Base-by-base conservation (phyloP, 2,329 filamentous ascomycete species). In the Mycosphaerella arachidis region DNA sequence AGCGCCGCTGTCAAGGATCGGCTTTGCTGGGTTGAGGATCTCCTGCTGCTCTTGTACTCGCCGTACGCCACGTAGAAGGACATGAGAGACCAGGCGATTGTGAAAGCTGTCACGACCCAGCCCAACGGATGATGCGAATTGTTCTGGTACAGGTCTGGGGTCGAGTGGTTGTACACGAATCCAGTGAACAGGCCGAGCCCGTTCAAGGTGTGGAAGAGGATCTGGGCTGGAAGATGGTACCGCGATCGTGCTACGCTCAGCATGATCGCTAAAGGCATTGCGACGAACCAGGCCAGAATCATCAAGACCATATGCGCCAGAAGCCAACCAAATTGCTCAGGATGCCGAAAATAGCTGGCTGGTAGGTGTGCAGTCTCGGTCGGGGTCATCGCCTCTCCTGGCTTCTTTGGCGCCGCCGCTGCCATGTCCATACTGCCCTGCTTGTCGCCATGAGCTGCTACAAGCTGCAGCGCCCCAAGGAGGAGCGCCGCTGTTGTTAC, bases 91-190 rank as follows among this genome's bases (percentile, higher is more conserved):
- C 96, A 93, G 0, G 82, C 85, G 55, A 81, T 81, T 10, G 89
- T 81, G 4, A 92, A 79, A 80, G 85, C 89, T 3, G 89, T 93
- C 31, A 88, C 82, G 46, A 90, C 80, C 93, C 93, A 97, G 57
- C 92, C 92, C 48, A 93, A 82, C 73, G 90, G 92, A 77, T 92
- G 87, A 74, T 97, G 92, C n/a, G 88, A 84, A 71, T 96, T 96
- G 71, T 89, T 87, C 33, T 86, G 86, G 72, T 96, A 97, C 24
- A 97, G 78, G 71, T 96, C 90, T 0, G 92, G 91, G 0, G 91
- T 96, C 64, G 84, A 86, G 59, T 83, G 81, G 72, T 94, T 91
- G 79, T 96, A 96, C 35, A 91, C 77, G 53, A 84, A 81, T 7
- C 84, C 86, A 29, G 89, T 72, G 13, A 90, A 70, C 27, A 92